A percentile compares a stretch with the other conserved stretches of the same genome.
Evolutionary conservation across 768 basidiomycete species (phyloP).

Genomic region (Tricholomella constricta): DNA sequence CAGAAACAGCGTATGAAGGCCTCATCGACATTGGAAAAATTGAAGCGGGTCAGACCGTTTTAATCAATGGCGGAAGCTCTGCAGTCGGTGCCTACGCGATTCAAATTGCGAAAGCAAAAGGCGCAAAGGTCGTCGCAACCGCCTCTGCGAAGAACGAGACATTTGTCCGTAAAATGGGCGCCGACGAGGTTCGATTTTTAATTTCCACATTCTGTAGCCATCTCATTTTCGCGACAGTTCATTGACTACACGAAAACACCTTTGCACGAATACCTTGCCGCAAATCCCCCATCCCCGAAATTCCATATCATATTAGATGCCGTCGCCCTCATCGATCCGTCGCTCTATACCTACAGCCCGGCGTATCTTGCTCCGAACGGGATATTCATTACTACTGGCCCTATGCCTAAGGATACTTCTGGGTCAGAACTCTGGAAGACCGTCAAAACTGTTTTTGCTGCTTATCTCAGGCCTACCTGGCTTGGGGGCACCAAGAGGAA

Average conservation of each 20-base stretch:
- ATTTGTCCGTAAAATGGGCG: conserved; percentile 60
- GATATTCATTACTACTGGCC: conserved; percentile 54
- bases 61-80: conserved; percentile 73
- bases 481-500: conserved; percentile 53
- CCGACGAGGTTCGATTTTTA: conserved; percentile 53
- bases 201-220: not conserved
- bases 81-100: conserved; percentile 72
- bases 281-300: conserved; percentile 47
- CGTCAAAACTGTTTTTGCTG: conserved; percentile 34
- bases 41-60: conserved; percentile 59
- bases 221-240: conserved; percentile 35
- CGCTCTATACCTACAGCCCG: conserved; percentile 51
- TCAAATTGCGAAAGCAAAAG: conserved; percentile 68
- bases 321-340: conserved; percentile 48
- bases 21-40: conserved; percentile 50
- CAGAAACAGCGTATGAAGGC: conserved; percentile 58
- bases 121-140: conserved; percentile 57
- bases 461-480: conserved; percentile 42
- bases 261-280: conserved; percentile 45
- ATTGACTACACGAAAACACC: conserved; percentile 62
- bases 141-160: conserved; percentile 63
- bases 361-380: conserved; percentile 58
- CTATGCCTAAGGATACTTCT: conserved; percentile 35
- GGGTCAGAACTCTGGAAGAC: conserved; percentile 33
- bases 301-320: conserved; percentile 66